Conservation (phyloP, 73 alveolate genomes). For the Paramecium bursaria region DNA sequence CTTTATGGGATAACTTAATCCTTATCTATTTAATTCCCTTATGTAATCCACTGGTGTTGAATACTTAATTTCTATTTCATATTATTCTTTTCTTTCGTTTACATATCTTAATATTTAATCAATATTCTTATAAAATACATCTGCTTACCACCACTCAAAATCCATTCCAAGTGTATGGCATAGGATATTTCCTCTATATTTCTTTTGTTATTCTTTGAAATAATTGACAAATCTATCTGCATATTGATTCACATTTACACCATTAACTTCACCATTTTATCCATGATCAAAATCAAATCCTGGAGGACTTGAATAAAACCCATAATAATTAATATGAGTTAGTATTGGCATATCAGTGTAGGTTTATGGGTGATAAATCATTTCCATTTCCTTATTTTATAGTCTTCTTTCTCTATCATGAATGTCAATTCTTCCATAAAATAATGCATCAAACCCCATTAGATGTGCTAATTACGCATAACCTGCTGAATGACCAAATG, state of each 20-base stretch:
- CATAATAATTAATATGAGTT: constrained; percentile 59
- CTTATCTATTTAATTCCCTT: constrained; percentile 64
- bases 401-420: constrained; percentile 84
- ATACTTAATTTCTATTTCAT: constrained; percentile 63
- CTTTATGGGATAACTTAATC: constrained; percentile 74
- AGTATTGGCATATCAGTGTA: constrained; percentile 6
- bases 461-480: constrained; percentile 87
- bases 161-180: constrained; percentile 84
- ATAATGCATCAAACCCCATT: constrained; percentile 93
- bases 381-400: constrained; percentile 82
- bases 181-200: constrained; percentile 76
- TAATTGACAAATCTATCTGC: constrained; percentile 73
- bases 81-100: constrained; percentile 65
- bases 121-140: constrained; percentile 72
- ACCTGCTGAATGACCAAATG: constrained; percentile 94
- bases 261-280: constrained; percentile 8
- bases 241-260: constrained; percentile 14
- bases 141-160: constrained; percentile 81
- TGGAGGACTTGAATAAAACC: constrained; percentile 41
- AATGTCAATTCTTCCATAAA: constrained; percentile 88
- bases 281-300: constrained; percentile 57
- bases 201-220: constrained; percentile 68
- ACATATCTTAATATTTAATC: constrained; percentile 77
- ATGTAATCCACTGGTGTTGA: constrained; percentile 83
- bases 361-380: constrained; percentile 85